Percentiles rank a stretch among this genome's conserved stretches.
Evolutionary conservation across 306 rosid species (phyloP).

Genomic region (Clitoria ternatea): DNA sequence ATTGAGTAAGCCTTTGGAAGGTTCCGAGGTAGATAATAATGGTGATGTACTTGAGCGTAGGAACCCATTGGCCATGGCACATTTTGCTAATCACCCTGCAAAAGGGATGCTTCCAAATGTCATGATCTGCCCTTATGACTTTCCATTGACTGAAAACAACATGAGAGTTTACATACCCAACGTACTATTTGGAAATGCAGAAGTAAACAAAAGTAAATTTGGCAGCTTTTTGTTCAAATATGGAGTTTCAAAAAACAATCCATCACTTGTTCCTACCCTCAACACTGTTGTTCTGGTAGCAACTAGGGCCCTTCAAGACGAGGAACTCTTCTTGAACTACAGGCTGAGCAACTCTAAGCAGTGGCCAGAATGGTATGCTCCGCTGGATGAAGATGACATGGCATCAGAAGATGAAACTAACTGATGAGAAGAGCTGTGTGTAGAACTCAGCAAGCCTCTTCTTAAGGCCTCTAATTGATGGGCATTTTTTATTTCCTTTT

Average conservation of each 20-base stretch:
- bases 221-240: conserved; percentile 71
- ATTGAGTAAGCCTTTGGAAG: conserved; percentile 60
- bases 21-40: conserved; percentile 26
- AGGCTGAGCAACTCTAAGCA: conserved; percentile 72
- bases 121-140: conserved; percentile 87
- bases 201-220: conserved; percentile 43
- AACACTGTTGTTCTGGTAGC: conserved; percentile 79
- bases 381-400: conserved; percentile 79
- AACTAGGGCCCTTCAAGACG: conserved; percentile 67
- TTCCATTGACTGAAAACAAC: conserved; percentile 64
- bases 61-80: conserved; percentile 82
- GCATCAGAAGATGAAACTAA: conserved; percentile 51
- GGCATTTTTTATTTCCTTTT: conserved; percentile 4
- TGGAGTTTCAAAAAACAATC: conserved; percentile 43
- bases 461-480: neutral
- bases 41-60: conserved; percentile 60
- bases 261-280: conserved; percentile 49
- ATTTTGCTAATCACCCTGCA: conserved; percentile 84
- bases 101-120: conserved; percentile 78
- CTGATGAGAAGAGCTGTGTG: neutral
- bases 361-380: conserved; percentile 72
- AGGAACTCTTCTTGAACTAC: conserved; percentile 79
- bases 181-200: conserved; percentile 56
- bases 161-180: conserved; percentile 85
- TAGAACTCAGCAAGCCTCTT: neutral